Percentiles rank a stretch among this genome's conserved stretches.
These are phyloP conservation scores for Fusarium lyarnte DNA, from an alignment of 2,329 filamentous ascomycete genomes.

Conservation along the genomic window DNA sequence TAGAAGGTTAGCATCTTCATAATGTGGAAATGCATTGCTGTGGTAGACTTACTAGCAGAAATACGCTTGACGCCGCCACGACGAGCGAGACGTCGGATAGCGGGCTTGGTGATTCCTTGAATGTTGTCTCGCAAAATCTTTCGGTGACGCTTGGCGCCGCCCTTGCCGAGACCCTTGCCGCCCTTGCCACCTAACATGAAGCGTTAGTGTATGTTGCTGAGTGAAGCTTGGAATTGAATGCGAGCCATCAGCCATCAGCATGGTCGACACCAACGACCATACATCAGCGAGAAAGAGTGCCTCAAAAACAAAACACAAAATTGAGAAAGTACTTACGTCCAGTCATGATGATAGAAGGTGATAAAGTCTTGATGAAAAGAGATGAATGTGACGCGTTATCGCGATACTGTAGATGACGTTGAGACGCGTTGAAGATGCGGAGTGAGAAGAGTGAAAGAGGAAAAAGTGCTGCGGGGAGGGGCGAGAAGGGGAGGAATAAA, in stretches of 20 bases:
- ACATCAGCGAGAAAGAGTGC: background rate
- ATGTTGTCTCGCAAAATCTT: constrained; percentile 99
- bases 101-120: constrained; percentile 98
- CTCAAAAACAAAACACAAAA: background rate
- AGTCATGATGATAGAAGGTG: constrained; percentile 68
- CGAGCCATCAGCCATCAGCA: background rate
- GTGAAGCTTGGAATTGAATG: background rate
- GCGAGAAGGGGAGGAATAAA: constrained; percentile 47
- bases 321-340: constrained; percentile 68
- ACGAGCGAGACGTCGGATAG: constrained; percentile 97
- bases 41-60: constrained; percentile 78
- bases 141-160: constrained; percentile 97
- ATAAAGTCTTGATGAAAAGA: constrained; percentile 40
- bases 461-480: constrained; percentile 42
- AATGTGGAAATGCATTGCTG: background rate
- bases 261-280: background rate
- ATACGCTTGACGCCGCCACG: constrained; percentile 99
- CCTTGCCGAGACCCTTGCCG: constrained; percentile 98
- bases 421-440: constrained; percentile 38
- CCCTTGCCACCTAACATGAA: constrained; percentile 80
- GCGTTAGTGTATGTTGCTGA: constrained; percentile 55
- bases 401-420: constrained; percentile 42
- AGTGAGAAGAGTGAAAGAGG: constrained; percentile 37
- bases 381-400: constrained; percentile 43
- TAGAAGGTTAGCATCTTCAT: constrained; percentile 17